A percentile compares a stretch with the other conserved stretches of the same genome.
Evolutionary conservation across 139 green algal genomes (phyloP).

Genomic region (Chlorella sp.): DNA sequence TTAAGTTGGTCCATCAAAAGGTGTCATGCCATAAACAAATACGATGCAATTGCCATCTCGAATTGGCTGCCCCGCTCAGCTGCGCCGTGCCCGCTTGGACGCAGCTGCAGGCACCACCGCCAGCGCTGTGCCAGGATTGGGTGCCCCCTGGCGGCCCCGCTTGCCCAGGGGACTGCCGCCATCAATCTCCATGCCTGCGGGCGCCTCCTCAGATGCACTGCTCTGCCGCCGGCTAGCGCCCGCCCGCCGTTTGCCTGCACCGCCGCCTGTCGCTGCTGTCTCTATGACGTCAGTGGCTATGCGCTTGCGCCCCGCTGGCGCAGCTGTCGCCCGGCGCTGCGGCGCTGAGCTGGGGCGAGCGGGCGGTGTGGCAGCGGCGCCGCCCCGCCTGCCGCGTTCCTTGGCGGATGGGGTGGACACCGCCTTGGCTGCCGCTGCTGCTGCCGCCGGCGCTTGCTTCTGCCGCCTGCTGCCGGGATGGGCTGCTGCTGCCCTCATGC

Average conservation of each 20-base stretch:
- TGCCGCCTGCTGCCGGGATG: not conserved
- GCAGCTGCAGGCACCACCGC: not conserved
- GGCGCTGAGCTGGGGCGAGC: not conserved
- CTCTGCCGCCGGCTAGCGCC: not conserved
- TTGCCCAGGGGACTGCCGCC: not conserved
- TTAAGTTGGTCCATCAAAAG: no score
- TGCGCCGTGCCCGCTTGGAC: not conserved
- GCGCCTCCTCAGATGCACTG: not conserved
- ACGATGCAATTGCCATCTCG: no score
- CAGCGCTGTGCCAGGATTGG: not conserved
- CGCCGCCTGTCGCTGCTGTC: not conserved
- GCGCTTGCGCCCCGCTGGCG: slow-evolving; percentile 3
- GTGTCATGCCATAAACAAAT: no score
- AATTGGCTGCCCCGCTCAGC: not conserved
- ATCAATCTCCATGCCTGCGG: not conserved
- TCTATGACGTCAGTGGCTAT: not conserved
- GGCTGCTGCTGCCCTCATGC: not conserved
- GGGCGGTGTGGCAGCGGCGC: not conserved
- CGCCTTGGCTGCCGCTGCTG: not conserved
- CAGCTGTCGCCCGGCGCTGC: not conserved
- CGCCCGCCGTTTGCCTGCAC: not conserved
- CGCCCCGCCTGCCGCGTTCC: not conserved
- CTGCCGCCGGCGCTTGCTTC: not conserved
- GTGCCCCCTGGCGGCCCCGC: not conserved
- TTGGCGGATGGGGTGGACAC: not conserved